These are phyloP conservation scores for Aspergillus piperis DNA, from an alignment of 2,329 filamentous ascomycete species.

Conservation along the genomic window DNA sequence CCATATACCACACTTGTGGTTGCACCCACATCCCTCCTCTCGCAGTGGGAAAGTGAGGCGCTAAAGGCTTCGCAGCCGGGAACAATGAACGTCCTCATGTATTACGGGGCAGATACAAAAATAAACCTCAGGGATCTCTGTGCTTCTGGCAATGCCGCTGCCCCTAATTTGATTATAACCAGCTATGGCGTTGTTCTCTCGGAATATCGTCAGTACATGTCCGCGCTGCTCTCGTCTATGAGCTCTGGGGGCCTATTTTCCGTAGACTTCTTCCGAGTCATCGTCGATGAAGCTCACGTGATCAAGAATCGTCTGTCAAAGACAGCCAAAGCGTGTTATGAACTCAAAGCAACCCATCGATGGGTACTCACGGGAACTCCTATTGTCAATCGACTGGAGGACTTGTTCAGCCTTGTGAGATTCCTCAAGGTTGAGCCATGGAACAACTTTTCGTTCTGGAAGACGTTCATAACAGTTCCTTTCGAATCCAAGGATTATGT, in stretches of 20 bases:
- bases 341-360: slow-evolving; percentile 78
- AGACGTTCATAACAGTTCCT: slow-evolving; percentile 95
- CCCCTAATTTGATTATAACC: slow-evolving; percentile 89
- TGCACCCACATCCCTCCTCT: slow-evolving; percentile 94
- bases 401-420: slow-evolving; percentile 87
- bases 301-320: slow-evolving; percentile 92
- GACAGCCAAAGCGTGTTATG: slow-evolving; percentile 92
- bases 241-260: slow-evolving; percentile 77
- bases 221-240: slow-evolving; percentile 43
- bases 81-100: slow-evolving; percentile 80
- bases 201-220: slow-evolving; percentile 74
- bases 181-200: slow-evolving; percentile 91
- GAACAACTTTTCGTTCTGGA: slow-evolving; percentile 99
- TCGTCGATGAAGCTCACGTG: slow-evolving; percentile 90
- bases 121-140: slow-evolving; percentile 78
- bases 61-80: slow-evolving; percentile 85
- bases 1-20: slow-evolving; percentile 91
- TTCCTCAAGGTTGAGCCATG: slow-evolving; percentile 95
- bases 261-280: slow-evolving; percentile 89
- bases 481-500: slow-evolving; percentile 96
- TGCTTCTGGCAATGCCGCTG: slow-evolving; percentile 70
- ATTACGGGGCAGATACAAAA: slow-evolving; percentile 86
- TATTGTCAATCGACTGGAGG: slow-evolving; percentile 93
- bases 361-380: slow-evolving; percentile 96
- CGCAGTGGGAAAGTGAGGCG: slow-evolving; percentile 96